These are phyloP conservation scores for Nemania sp. DNA, from an alignment of 2,329 filamentous ascomycete species.

Conservation along the genomic window DNA sequence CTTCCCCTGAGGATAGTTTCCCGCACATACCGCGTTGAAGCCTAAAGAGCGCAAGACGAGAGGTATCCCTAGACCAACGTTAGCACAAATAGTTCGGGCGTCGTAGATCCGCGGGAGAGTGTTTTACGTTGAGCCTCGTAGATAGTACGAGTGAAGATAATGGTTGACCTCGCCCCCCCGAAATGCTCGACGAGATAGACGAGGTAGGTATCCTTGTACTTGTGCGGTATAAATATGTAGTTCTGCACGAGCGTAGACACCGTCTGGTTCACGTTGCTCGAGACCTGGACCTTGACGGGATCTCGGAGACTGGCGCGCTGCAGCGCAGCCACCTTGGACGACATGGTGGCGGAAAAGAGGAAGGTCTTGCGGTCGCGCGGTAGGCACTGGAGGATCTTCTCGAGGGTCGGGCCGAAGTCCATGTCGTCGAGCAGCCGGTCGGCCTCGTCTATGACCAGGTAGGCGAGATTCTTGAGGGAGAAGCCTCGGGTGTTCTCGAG, in stretches of 20 bases:
- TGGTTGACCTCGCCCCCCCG: conserved; percentile 74
- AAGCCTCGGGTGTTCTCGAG: conserved; percentile 97
- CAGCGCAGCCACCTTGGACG: conserved; percentile 1
- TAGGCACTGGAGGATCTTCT: conserved; percentile 78
- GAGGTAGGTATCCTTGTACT: conserved; percentile 87
- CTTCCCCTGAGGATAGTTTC: background rate
- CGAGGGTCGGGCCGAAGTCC: conserved; percentile 89
- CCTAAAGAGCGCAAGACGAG: background rate
- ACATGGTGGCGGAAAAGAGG: conserved; percentile 2
- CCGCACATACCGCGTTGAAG: background rate
- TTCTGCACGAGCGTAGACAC: conserved; percentile 1
- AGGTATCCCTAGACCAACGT: background rate
- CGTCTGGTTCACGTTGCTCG: background rate
- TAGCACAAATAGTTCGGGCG: background rate
- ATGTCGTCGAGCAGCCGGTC: conserved; percentile 92
- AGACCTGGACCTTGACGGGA: conserved; percentile 5
- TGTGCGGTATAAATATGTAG: conserved; percentile 76
- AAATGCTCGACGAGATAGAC: conserved; percentile 86
- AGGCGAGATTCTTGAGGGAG: conserved; percentile 78
- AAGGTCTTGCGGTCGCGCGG: conserved; percentile 16
- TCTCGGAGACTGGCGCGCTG: conserved; percentile 2
- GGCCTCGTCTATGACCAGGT: conserved; percentile 93
- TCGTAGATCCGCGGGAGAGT: too few relatives aligned
- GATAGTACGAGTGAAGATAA: conserved; percentile 91
- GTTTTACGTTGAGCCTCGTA: conserved; percentile 73